A percentile compares a stretch with the other conserved stretches of the same genome.
These are phyloP conservation scores for Limonium bicolor DNA, from an alignment of 148 eudicot species.

Conservation along the genomic window DNA sequence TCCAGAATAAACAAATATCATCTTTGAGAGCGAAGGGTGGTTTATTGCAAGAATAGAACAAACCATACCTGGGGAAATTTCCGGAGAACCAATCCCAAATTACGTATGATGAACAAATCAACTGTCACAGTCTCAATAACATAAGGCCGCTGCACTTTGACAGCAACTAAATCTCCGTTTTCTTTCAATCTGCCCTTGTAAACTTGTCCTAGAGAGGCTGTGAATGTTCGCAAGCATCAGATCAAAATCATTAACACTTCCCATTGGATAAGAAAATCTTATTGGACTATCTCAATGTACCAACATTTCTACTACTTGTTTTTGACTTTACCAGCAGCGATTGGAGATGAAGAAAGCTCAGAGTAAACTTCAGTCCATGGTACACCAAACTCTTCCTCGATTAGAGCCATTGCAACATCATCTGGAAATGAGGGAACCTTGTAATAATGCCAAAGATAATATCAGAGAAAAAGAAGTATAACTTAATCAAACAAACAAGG, in stretches of 20 bases:
- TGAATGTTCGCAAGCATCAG: constrained; percentile 7
- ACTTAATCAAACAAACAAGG: background rate
- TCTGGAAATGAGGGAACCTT: constrained; percentile 99
- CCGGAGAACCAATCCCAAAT: constrained; percentile 80
- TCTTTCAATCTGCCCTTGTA: constrained; percentile 93
- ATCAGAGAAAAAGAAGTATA: constrained; percentile 5
- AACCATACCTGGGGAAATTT: constrained; percentile 85
- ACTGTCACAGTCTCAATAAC: constrained; percentile 95
- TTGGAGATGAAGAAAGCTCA: constrained; percentile 89
- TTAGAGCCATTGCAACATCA: constrained; percentile 91
- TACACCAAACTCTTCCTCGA: constrained; percentile 92
- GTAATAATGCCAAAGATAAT: constrained; percentile 9
- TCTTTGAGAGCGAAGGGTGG: background rate
- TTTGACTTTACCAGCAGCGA: constrained; percentile 74
- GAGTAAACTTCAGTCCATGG: constrained; percentile 86
- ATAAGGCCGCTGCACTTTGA: constrained; percentile 98
- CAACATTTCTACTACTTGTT: background rate
- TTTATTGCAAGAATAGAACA: background rate
- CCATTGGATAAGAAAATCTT: too few species aligned
- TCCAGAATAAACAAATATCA: too few species aligned
- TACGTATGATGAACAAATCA: constrained; percentile 74
- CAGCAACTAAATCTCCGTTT: constrained; percentile 95
- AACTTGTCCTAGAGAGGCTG: constrained; percentile 99
- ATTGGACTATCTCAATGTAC: constrained; percentile 1
- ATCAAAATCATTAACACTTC: background rate